Conservation (phyloP, 2,329 filamentous ascomycete species). For the Beauveria bassiana region DNA sequence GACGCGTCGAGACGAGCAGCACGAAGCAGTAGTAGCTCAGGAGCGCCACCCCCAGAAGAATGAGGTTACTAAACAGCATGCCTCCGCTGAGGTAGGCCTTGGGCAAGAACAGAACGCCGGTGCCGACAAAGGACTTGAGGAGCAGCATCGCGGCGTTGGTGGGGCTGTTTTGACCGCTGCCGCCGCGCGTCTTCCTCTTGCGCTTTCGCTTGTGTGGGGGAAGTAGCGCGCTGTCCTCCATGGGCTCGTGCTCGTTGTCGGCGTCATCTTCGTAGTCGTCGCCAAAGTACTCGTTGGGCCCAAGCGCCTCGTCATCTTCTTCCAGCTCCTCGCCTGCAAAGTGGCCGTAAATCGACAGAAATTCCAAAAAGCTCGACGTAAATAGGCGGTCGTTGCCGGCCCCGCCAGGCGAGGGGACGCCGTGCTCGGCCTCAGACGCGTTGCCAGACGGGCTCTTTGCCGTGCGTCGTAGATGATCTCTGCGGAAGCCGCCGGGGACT, state of each 20-base stretch:
- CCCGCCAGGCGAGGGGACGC: conserved; percentile 24
- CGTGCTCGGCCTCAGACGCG: conserved; percentile 26
- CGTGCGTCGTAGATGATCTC: conserved; percentile 76
- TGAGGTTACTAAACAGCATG: conserved; percentile 91
- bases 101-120: conserved; percentile 86
- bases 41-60: conserved; percentile 76
- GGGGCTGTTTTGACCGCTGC: conserved; percentile 68
- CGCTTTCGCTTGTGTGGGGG: conserved; percentile 67
- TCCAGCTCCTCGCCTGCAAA: conserved; percentile 96
- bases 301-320: conserved; percentile 86
- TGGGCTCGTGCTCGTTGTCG: conserved; percentile 61
- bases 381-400: conserved; percentile 50
- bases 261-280: conserved; percentile 54
- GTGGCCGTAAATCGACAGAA: conserved; percentile 89
- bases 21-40: conserved; percentile 98
- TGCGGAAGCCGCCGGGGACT: conserved; percentile 84
- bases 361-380: conserved; percentile 92
- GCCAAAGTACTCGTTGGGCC: conserved; percentile 86
- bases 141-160: conserved; percentile 76
- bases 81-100: conserved; percentile 92
- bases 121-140: conserved; percentile 96
- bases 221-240: conserved; percentile 79
- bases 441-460: conserved; percentile 51
- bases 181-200: conserved; percentile 66
- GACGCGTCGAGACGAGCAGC: conserved; percentile 75